A percentile compares a stretch with the other conserved stretches of the same genome.
Conservation (phyloP, 75 land plant species). For the Picea sitchensis region DNA sequence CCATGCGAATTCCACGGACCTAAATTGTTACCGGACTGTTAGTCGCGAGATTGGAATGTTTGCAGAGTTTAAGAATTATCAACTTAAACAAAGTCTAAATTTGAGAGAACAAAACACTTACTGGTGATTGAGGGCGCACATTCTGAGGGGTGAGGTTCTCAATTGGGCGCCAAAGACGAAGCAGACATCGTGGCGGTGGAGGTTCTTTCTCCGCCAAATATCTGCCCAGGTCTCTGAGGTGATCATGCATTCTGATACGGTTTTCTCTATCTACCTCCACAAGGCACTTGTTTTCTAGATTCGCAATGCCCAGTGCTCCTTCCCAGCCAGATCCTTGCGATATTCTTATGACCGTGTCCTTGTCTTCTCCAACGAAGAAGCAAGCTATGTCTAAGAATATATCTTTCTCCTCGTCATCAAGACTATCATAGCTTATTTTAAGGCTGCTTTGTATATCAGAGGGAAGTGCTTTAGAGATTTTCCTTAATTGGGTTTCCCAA, state of each 20-base stretch:
- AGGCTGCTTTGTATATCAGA: not conserved
- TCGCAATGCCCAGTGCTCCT: not conserved
- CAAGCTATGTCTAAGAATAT: not conserved
- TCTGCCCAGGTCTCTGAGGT: not conserved
- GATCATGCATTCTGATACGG: not conserved
- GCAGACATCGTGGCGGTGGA: not conserved
- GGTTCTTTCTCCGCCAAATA: not conserved
- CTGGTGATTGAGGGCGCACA: no score
- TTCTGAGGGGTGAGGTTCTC: no score
- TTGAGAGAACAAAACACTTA: no score
- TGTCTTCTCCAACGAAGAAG: constrained; percentile 1
- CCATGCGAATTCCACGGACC: no score
- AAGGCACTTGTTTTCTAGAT: not conserved
- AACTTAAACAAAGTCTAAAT: no score
- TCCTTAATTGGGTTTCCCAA: not conserved
- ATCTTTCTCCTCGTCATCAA: not conserved
- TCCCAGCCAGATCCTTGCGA: not conserved
- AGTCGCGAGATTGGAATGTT: no score
- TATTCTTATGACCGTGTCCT: not conserved
- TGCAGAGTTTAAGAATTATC: no score
- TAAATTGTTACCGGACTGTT: no score
- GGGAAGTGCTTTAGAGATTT: not conserved
- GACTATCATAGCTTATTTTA: not conserved
- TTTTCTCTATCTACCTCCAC: not conserved
- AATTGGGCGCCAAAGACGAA: no score